A percentile compares a stretch with the other conserved stretches of the same genome.
These are phyloP conservation scores for Penicillium nordicum DNA, from an alignment of 2,329 filamentous ascomycete species.

Conservation along the genomic window DNA sequence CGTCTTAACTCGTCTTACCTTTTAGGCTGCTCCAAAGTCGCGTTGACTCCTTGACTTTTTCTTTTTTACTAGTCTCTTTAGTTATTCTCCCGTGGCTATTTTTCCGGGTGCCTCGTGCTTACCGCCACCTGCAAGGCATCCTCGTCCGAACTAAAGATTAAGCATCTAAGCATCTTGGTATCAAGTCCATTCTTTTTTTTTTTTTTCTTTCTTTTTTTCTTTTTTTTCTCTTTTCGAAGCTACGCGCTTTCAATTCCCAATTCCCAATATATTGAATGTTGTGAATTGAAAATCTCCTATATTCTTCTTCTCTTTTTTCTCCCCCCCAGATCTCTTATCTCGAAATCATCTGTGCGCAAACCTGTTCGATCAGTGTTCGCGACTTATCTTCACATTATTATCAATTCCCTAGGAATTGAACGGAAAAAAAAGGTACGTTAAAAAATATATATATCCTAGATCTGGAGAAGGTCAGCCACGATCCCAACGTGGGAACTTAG, in stretches of 20 bases:
- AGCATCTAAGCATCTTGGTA: slow-evolving; percentile 40
- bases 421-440: background rate
- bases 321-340: slow-evolving; percentile 6
- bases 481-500: slow-evolving; percentile 20
- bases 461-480: slow-evolving; percentile 13
- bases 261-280: slow-evolving; percentile 1
- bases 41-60: slow-evolving; percentile 19
- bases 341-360: slow-evolving; percentile 1
- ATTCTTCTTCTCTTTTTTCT: slow-evolving; percentile 13
- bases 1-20: slow-evolving; percentile 22
- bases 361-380: slow-evolving; percentile 5
- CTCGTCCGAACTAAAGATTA: slow-evolving; percentile 37
- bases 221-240: background rate
- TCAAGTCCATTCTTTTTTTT: slow-evolving; percentile 22
- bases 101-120: slow-evolving; percentile 34
- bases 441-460: background rate
- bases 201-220: slow-evolving; percentile 2
- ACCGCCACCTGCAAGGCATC: slow-evolving; percentile 40
- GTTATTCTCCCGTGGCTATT: background rate
- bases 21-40: slow-evolving; percentile 28
- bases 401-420: slow-evolving; percentile 2
- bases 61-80: slow-evolving; percentile 8
- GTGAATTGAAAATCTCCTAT: background rate
- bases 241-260: background rate
- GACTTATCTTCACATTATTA: background rate